Evolutionary conservation across 2,329 filamentous ascomycete genomes (phyloP).

Genomic region (Monosporascus sp.): DNA sequence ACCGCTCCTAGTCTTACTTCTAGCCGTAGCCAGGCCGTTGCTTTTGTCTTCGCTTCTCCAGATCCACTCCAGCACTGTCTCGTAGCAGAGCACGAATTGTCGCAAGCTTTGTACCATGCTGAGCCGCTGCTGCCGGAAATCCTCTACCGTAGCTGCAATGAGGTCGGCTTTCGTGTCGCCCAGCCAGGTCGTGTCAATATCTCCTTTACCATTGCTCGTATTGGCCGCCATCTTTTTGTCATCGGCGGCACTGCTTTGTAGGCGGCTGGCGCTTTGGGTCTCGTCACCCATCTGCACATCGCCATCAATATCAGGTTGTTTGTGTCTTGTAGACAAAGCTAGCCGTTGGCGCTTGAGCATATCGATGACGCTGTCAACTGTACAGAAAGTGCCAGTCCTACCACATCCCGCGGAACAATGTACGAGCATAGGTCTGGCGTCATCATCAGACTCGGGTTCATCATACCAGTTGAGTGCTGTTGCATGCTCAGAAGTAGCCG

Average conservation of each 20-base stretch:
- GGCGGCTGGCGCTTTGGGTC: conserved; percentile 17
- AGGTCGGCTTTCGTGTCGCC: conserved; percentile 67
- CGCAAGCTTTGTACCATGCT: conserved; percentile 96
- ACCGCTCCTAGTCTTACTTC: conserved; percentile 27
- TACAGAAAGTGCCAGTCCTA: conserved; percentile 92
- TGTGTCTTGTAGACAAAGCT: conserved; percentile 20
- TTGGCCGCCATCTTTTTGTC: conserved; percentile 2
- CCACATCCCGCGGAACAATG: conserved; percentile 97
- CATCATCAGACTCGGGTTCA: conserved; percentile 51
- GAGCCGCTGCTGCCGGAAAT: conserved; percentile 80
- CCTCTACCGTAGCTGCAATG: conserved; percentile 81
- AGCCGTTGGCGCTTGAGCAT: conserved; percentile 84
- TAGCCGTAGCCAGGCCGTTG: conserved; percentile 8
- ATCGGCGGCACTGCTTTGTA: conserved; percentile 11
- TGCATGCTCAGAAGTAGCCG: conserved; percentile 20
- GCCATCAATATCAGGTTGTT: conserved; percentile 33
- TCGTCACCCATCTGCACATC: conserved; percentile 41
- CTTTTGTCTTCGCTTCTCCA: conserved; percentile 39
- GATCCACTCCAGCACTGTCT: conserved; percentile 88
- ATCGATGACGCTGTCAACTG: conserved; percentile 90
- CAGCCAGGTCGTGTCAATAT: conserved; percentile 59
- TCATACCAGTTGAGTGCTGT: conserved; percentile 44
- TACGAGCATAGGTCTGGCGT: conserved; percentile 71
- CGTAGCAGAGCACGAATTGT: conserved; percentile 95
- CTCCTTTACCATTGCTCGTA: conserved; percentile 1